These are phyloP conservation scores for Barnettozyma sp. DNA, from an alignment of 805 yeast genomes.

Conservation along the genomic window DNA sequence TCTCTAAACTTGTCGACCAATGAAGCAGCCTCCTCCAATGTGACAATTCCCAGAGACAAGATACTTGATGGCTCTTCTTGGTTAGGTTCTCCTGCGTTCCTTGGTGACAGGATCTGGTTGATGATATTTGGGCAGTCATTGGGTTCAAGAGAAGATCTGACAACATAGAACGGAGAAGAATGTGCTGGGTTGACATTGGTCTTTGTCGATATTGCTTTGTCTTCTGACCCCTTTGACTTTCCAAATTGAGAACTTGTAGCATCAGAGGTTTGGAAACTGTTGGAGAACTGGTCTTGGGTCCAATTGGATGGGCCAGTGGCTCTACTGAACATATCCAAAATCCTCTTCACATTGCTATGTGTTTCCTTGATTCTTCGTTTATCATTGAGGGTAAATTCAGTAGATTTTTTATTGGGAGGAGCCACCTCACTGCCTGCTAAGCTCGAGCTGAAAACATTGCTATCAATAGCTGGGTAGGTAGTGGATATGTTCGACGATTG, in stretches of 20 bases:
- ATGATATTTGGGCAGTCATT: constrained; percentile 15
- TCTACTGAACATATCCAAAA: constrained; percentile 3
- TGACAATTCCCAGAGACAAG: constrained; percentile 42
- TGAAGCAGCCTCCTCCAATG: constrained; percentile 39
- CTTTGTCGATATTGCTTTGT: no score
- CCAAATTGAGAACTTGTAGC: constrained; percentile 5
- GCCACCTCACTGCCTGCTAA: no score
- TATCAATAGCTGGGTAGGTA: no score
- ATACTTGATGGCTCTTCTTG: constrained; percentile 36
- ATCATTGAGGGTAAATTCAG: constrained; percentile 2
- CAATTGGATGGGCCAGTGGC: not conserved
- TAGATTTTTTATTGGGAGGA: not conserved
- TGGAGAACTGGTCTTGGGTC: constrained; percentile 4
- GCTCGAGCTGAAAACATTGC: no score
- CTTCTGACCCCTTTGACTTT: constrained; percentile 8
- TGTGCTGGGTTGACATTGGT: constrained; percentile 25
- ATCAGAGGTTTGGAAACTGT: constrained; percentile 7
- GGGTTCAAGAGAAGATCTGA: constrained; percentile 19
- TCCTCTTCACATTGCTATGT: constrained; percentile 8
- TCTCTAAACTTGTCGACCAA: constrained; percentile 54
- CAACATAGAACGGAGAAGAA: constrained; percentile 19
- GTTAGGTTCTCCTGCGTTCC: constrained; percentile 7
- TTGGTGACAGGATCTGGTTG: constrained; percentile 13
- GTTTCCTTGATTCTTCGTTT: constrained; percentile 9
- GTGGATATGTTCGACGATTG: not conserved